phyloP scores from a whole-genome alignment of 73 alveolate species.

The Tetrahymena elliotti region DNA sequence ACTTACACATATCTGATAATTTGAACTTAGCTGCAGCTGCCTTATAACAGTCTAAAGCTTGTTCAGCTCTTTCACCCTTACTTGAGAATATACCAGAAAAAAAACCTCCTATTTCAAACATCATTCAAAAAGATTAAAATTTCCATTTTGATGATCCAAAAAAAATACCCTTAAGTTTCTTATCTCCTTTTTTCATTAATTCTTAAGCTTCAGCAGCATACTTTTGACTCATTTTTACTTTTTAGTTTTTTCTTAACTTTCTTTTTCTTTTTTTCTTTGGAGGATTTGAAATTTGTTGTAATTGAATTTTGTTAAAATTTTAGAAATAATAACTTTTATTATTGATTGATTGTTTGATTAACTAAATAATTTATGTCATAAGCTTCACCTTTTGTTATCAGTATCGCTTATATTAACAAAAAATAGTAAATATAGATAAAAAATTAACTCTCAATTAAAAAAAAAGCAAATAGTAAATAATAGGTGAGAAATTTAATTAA shows the following conservation, averaged over 20 bases:
- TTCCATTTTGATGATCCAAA: not conserved
- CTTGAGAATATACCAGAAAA: conserved; percentile 34
- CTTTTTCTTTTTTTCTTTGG: not conserved
- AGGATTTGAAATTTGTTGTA: not conserved
- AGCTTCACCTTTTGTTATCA: not conserved
- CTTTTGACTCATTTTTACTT: conserved; percentile 8
- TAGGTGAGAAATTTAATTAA: not conserved
- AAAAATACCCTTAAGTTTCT: conserved; percentile 16
- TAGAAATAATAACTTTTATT: not conserved
- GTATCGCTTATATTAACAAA: not conserved
- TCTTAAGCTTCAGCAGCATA: conserved; percentile 35
- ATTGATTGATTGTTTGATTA: no score
- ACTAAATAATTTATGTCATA: not conserved
- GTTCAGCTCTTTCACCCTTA: conserved; percentile 42
- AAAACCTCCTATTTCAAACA: not conserved
- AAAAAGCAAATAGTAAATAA: not conserved
- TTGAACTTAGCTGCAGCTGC: conserved; percentile 41
- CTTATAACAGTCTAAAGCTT: conserved; percentile 35
- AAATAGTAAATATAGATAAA: not conserved
- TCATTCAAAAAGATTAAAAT: not conserved
- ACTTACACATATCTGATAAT: conserved; percentile 5
- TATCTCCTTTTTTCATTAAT: conserved; percentile 39
- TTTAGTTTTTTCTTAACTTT: not conserved
- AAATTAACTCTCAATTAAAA: not conserved
- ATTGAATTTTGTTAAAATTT: no score